phyloP scores from a whole-genome alignment of 345 rosid species.

The Clausena lansium region DNA sequence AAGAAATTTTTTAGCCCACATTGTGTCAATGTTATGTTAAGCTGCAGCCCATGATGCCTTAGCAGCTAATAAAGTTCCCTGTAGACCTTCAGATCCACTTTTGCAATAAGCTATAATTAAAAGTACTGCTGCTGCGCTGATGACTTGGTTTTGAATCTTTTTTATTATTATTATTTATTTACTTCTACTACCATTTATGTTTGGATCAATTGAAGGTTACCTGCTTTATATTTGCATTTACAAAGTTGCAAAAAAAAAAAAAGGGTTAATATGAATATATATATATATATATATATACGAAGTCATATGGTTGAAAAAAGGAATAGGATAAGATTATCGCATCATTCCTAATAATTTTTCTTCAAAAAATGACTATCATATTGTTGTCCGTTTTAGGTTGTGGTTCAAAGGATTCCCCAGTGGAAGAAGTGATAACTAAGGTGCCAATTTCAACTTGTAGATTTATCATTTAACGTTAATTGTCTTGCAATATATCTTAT shows the following conservation, averaged over 20 bases:
- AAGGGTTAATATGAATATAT: not conserved
- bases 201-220: not conserved
- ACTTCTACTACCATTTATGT: not conserved
- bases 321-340: not conserved
- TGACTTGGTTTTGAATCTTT: not conserved
- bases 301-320: not conserved
- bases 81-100: not conserved
- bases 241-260: not conserved
- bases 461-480: too few relatives aligned
- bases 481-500: too few relatives aligned
- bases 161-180: too few relatives aligned
- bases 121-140: not conserved
- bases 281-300: too few relatives aligned
- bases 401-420: conserved; percentile 81
- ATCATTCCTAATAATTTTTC: not conserved
- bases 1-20: not conserved
- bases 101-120: not conserved
- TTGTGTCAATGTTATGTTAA: too few relatives aligned
- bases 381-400: conserved; percentile 47
- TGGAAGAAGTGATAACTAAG: conserved; percentile 64
- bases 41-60: not conserved
- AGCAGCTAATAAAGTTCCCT: not conserved
- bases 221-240: not conserved
- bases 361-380: not conserved
- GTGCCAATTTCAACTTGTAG: not conserved